Evolutionary conservation across 2,329 filamentous ascomycete genomes (phyloP).

Genomic region (Penicillium palitans): DNA sequence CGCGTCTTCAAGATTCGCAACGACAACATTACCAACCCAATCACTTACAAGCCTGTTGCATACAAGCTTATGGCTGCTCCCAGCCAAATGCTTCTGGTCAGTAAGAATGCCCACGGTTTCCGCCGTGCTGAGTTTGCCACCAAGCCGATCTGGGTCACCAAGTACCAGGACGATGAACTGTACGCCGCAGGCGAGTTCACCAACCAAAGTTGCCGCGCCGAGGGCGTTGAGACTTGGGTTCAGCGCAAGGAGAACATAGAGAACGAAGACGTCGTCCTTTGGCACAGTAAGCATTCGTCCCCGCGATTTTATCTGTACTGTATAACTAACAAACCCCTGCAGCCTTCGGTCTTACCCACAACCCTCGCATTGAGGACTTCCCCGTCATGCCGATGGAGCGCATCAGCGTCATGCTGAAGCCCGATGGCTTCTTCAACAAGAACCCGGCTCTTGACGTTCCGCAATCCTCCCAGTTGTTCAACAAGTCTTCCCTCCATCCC

Average conservation of each 20-base stretch:
- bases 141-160: constrained; percentile 57
- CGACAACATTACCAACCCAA: constrained; percentile 51
- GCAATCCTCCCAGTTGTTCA: constrained; percentile 43
- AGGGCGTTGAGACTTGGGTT: constrained; percentile 56
- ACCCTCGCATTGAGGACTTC: constrained; percentile 65
- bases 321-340: constrained; percentile 11
- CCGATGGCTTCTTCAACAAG: constrained; percentile 55
- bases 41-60: constrained; percentile 56
- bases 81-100: constrained; percentile 60
- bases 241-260: constrained; percentile 49
- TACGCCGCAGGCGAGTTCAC: constrained; percentile 59
- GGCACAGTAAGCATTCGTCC: constrained; percentile 38
- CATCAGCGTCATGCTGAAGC: constrained; percentile 50
- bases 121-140: constrained; percentile 57
- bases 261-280: constrained; percentile 47
- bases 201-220: constrained; percentile 56
- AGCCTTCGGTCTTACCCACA: constrained; percentile 61
- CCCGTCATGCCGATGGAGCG: constrained; percentile 67
- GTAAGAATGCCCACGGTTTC: constrained; percentile 49
- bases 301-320: constrained; percentile 32
- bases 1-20: constrained; percentile 62
- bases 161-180: constrained; percentile 54
- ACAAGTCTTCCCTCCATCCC: constrained; percentile 42
- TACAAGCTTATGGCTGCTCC: constrained; percentile 59
- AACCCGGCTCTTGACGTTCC: constrained; percentile 53